Conservation (phyloP, 495 filamentous ascomycete genomes). For the Aspergillus mulundensis region DNA sequence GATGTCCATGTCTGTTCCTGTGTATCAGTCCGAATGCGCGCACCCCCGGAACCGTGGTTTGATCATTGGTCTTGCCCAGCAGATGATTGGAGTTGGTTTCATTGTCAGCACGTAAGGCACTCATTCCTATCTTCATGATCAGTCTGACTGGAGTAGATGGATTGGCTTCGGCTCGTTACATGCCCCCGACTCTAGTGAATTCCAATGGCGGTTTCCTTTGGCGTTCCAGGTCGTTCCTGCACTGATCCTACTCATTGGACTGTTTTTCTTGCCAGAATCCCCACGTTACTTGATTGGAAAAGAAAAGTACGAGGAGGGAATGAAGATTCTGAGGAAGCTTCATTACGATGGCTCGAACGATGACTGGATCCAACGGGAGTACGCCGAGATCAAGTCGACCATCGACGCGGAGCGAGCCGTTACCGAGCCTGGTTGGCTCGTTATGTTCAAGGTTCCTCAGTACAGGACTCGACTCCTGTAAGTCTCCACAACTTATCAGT, state of each 20-base stretch:
- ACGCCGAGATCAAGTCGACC: constrained; percentile 44
- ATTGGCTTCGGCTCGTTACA: constrained; percentile 52
- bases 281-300: constrained; percentile 53
- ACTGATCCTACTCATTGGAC: constrained; percentile 38
- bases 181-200: constrained; percentile 33
- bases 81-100: constrained; percentile 56
- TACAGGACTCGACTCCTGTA: constrained; percentile 49
- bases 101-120: constrained; percentile 44
- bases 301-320: constrained; percentile 41
- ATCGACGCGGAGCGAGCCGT: constrained; percentile 46
- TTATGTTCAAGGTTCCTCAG: constrained; percentile 50
- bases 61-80: constrained; percentile 55
- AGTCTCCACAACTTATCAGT: constrained; percentile 6
- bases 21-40: constrained; percentile 54
- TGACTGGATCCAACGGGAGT: constrained; percentile 47
- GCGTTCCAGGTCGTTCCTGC: constrained; percentile 51
- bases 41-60: constrained; percentile 51
- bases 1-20: constrained; percentile 55
- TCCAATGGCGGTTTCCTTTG: constrained; percentile 55
- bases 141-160: constrained; percentile 36
- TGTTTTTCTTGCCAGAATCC: constrained; percentile 53
- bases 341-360: constrained; percentile 47
- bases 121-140: background rate
- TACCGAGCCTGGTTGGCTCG: constrained; percentile 40
- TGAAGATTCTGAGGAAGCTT: constrained; percentile 45